These are phyloP conservation scores for Aspergillus puulaauensis DNA, from an alignment of 2,329 filamentous ascomycete genomes.

Conservation along the genomic window DNA sequence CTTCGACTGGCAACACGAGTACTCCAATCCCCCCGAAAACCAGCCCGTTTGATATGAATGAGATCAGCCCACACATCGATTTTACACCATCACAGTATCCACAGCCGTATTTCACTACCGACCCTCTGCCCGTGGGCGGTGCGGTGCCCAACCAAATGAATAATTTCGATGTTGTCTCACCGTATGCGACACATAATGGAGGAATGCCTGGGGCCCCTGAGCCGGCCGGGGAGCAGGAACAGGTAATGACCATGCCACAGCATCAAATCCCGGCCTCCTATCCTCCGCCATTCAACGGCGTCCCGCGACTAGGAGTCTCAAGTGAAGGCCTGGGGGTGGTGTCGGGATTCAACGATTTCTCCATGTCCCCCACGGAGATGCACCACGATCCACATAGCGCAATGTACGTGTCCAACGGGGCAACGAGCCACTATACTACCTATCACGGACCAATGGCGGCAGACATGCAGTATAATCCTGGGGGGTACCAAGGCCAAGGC, in stretches of 20 bases:
- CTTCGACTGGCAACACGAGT: slow-evolving; percentile 11
- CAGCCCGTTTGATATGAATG: too few relatives aligned
- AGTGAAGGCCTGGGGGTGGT: slow-evolving; percentile 21
- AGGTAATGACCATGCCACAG: slow-evolving; percentile 18
- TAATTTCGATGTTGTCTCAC: slow-evolving; percentile 18
- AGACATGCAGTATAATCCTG: slow-evolving; percentile 14
- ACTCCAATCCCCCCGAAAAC: slow-evolving; percentile 8
- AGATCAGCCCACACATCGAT: slow-evolving; percentile 9
- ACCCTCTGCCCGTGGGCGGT: slow-evolving; percentile 25
- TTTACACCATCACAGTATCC: slow-evolving; percentile 13
- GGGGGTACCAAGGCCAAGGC: slow-evolving; percentile 20
- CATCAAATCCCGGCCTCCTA: slow-evolving; percentile 35
- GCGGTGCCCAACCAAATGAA: slow-evolving; percentile 29
- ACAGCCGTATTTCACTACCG: slow-evolving; percentile 11
- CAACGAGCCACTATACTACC: slow-evolving; percentile 19
- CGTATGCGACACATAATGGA: slow-evolving; percentile 1
- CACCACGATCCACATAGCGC: slow-evolving; percentile 22
- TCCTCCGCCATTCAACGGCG: slow-evolving; percentile 33
- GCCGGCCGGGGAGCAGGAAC: slow-evolving; percentile 17
- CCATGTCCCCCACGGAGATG: slow-evolving; percentile 26
- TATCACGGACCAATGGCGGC: slow-evolving; percentile 17
- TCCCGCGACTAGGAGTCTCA: slow-evolving; percentile 21
- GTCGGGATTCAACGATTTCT: slow-evolving; percentile 23
- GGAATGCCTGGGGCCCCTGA: slow-evolving; percentile 10
- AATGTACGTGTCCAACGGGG: slow-evolving; percentile 26